A percentile compares a stretch with the other conserved stretches of the same genome.
Evolutionary conservation across 768 basidiomycete genomes (phyloP).

Genomic region (Boletus insuetus): DNA sequence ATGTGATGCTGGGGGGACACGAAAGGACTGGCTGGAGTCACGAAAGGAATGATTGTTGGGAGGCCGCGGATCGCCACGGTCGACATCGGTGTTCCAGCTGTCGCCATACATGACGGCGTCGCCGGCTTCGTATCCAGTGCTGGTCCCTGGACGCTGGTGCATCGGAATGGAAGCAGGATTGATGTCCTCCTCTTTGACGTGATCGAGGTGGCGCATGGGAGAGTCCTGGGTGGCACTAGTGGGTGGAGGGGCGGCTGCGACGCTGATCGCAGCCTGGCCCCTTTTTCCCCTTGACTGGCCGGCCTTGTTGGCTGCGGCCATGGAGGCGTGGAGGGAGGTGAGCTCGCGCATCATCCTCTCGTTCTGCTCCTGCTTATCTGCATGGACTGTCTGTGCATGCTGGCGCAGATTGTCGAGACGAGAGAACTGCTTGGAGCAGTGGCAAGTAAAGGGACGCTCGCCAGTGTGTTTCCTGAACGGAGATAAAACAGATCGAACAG

Average conservation of each 20-base stretch:
- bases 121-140: slow-evolving; percentile 66
- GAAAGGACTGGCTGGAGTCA: slow-evolving; percentile 81
- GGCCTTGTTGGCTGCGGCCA: slow-evolving; percentile 55
- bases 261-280: slow-evolving; percentile 22
- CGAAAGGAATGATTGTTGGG: slow-evolving; percentile 67
- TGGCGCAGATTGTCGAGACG: slow-evolving; percentile 96
- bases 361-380: slow-evolving; percentile 89
- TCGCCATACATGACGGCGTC: slow-evolving; percentile 30
- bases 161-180: slow-evolving; percentile 26
- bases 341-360: slow-evolving; percentile 91
- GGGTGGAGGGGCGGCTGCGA: not conserved
- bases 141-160: slow-evolving; percentile 66
- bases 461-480: slow-evolving; percentile 90
- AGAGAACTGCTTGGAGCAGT: slow-evolving; percentile 93
- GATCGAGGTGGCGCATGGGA: slow-evolving; percentile 21
- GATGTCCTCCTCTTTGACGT: slow-evolving; percentile 45
- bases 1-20: slow-evolving; percentile 50
- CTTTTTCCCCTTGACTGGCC: slow-evolving; percentile 40
- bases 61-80: slow-evolving; percentile 36
- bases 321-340: slow-evolving; percentile 76
- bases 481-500: slow-evolving; percentile 25
- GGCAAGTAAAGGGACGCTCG: slow-evolving; percentile 93
- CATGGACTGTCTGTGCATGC: slow-evolving; percentile 95
- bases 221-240: slow-evolving; percentile 16
- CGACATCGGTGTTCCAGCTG: slow-evolving; percentile 39